Conservation (phyloP, 179 eudicot genomes). For the Pouteria campechiana region DNA sequence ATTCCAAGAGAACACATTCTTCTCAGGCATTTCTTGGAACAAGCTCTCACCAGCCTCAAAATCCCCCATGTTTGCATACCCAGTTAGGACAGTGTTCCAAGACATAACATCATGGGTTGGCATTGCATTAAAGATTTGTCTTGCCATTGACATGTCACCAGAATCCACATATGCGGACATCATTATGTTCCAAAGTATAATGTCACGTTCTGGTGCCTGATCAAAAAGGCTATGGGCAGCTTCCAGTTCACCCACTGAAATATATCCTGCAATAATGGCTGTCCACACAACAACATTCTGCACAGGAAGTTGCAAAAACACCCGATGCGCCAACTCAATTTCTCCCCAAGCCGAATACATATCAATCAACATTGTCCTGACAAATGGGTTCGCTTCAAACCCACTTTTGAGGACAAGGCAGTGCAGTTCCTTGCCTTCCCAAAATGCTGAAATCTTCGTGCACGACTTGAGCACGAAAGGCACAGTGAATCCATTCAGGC, state of each 20-base stretch:
- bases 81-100: constrained; percentile 68
- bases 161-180: constrained; percentile 38
- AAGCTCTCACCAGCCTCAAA: constrained; percentile 35
- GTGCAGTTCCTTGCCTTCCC: constrained; percentile 47
- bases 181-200: constrained; percentile 67
- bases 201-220: constrained; percentile 56
- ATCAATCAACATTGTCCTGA: constrained; percentile 70
- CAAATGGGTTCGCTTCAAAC: constrained; percentile 43
- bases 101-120: constrained; percentile 56
- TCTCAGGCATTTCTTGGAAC: constrained; percentile 44
- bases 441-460: constrained; percentile 26
- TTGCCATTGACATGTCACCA: constrained; percentile 48
- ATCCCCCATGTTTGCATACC: constrained; percentile 48
- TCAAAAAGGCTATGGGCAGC: constrained; percentile 47
- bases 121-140: constrained; percentile 41
- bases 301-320: constrained; percentile 44
- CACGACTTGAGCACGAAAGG: constrained; percentile 71
- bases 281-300: constrained; percentile 71
- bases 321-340: constrained; percentile 34
- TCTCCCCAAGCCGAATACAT: constrained; percentile 32
- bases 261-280: constrained; percentile 42
- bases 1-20: constrained; percentile 71
- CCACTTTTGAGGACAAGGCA: constrained; percentile 40
- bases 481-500: constrained; percentile 48
- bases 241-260: constrained; percentile 22